Base-by-base conservation (phyloP, 176 grass and related monocot genomes). In the Lolium rigidum region DNA sequence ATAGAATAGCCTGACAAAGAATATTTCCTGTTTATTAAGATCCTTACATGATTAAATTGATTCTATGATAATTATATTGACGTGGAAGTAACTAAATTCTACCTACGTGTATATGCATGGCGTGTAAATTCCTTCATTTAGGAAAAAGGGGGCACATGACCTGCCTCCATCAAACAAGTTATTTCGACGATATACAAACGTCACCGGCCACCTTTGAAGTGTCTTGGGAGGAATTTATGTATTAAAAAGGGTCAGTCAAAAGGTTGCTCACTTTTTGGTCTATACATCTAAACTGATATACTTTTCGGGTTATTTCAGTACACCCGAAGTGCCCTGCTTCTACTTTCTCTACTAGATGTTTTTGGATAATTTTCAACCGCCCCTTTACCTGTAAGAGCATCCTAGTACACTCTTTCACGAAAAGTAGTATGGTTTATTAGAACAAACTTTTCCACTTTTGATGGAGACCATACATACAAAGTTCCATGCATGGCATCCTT, bases 271-370 rank as follows among this genome's bases (percentile, higher is more conserved):
- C 10, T 35, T 28, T 50, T 5, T 24, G 31, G 67, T 18, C 64
- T 10, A 18, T 52, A 46, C 77, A 69, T 39, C 65, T 20, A 9
- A 9, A 28, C 49, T 72, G n/a, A 72, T 2, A 46, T 22, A 72
- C 69, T 22, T n/a, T 12, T 73, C 5, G n/a, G 8, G 44, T 73
- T 25, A 7, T 24, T 5, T 51, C 3, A 57, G 68, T 12, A 80
- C 86, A 84, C n/a, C 26, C 41, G 20, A 79, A 72, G 81, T 88
- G 87, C 74, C 47, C 10, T 39, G 63, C 10, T n/a, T 54, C 13
- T n/a, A 78, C 80, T 83, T 83, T 47, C n/a, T 43, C n/a, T 48
- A 73, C 11, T 12, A 73, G 70, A 48, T 46, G 20, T 15, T 11
- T 48, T 24, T n/a, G 8, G 39, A 70, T 44, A n/a, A 17, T 80